Percentiles rank a stretch among this genome's conserved stretches.
Evolutionary conservation across 177 flowering plant species (phyloP).

Genomic region (Tripterygium wilfordii): DNA sequence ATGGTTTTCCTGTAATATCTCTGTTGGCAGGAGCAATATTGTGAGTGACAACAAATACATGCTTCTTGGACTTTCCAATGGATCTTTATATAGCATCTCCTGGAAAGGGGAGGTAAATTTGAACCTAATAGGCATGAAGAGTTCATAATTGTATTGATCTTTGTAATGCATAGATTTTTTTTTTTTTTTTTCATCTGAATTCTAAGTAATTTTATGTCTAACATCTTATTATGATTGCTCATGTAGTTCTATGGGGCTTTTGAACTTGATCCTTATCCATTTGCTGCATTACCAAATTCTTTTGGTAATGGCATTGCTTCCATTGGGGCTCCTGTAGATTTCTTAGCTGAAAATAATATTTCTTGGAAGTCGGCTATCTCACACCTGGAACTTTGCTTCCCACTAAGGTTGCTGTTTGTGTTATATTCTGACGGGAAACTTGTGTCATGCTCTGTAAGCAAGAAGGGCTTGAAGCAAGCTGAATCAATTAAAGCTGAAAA

Average conservation of each 20-base stretch:
- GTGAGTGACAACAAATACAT: constrained; percentile 78
- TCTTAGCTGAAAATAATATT: constrained; percentile 18
- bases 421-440: constrained; percentile 68
- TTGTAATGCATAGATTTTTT: neutral
- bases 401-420: constrained; percentile 64
- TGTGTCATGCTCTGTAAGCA: constrained; percentile 68
- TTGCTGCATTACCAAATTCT: constrained; percentile 23
- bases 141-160: neutral
- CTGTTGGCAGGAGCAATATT: constrained; percentile 76
- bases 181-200: neutral
- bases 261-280: constrained; percentile 29
- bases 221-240: constrained; percentile 5
- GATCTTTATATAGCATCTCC: constrained; percentile 73
- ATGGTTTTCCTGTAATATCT: neutral
- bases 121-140: neutral
- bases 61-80: constrained; percentile 83
- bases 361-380: constrained; percentile 34
- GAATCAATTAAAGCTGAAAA: constrained; percentile 71
- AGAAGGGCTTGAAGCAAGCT: constrained; percentile 71
- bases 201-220: neutral
- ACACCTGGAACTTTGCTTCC: constrained; percentile 65
- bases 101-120: constrained; percentile 99
- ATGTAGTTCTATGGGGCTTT: constrained; percentile 72
- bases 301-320: constrained; percentile 55
- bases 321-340: constrained; percentile 22